Evolutionary conservation across 345 rosid species (phyloP).

Genomic region (Dipteronia sinensis): DNA sequence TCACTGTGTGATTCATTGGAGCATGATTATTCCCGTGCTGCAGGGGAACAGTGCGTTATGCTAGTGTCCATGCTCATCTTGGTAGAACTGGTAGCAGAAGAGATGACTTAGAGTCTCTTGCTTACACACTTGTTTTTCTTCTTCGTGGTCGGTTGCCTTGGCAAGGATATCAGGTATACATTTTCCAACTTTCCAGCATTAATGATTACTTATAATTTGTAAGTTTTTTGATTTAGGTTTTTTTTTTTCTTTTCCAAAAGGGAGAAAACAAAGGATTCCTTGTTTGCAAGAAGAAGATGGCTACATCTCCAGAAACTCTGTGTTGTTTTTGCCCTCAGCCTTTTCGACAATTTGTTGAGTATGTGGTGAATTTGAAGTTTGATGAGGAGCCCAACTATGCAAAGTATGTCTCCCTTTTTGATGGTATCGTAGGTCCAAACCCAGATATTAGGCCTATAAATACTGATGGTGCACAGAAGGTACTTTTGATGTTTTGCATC

Average conservation of each 20-base stretch:
- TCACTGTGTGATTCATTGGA: constrained; percentile 16
- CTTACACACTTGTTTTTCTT: constrained; percentile 95
- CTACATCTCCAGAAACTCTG: constrained; percentile 89
- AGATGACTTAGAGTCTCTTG: constrained; percentile 97
- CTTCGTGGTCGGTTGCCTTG: constrained; percentile 96
- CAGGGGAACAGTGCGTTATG: constrained; percentile 98
- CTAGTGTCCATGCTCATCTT: constrained; percentile 98
- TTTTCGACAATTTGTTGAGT: constrained; percentile 85
- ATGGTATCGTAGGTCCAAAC: constrained; percentile 88
- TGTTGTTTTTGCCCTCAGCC: constrained; percentile 91
- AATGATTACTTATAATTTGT: constrained; percentile 2
- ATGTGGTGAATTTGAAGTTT: constrained; percentile 88
- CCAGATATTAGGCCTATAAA: constrained; percentile 95
- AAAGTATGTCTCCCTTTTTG: constrained; percentile 85
- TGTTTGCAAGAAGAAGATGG: constrained; percentile 99
- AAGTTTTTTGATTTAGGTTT: constrained; percentile 21
- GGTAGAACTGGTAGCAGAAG: constrained; percentile 97
- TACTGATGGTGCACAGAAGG: constrained; percentile 99
- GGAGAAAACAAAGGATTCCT: constrained; percentile 96
- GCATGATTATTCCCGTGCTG: constrained; percentile 19
- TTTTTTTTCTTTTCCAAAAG: constrained; percentile 35
- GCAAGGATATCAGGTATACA: constrained; percentile 93
- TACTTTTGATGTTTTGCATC: constrained; percentile 28
- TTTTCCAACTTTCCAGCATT: not conserved
- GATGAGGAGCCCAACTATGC: constrained; percentile 99